Conservation (phyloP, 441 rosid genomes). For the California macrophylla region DNA sequence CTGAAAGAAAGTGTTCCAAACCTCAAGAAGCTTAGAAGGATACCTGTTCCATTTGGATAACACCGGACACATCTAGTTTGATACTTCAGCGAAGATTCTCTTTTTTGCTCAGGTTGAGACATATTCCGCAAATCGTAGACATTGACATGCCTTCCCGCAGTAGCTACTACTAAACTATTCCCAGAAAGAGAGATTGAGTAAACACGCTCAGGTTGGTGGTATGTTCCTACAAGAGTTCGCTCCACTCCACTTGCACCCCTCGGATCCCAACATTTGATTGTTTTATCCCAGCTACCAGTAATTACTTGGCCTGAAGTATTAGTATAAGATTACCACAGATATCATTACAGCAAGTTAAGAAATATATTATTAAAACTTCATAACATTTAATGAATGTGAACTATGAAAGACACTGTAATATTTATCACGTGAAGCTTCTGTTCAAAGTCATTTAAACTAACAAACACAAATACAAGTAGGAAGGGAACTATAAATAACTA, state of each 20-base stretch:
- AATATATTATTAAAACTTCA: not conserved
- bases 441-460: not conserved
- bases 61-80: constrained; percentile 91
- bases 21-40: not conserved
- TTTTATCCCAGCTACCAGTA: constrained; percentile 94
- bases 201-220: constrained; percentile 84
- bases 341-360: not conserved
- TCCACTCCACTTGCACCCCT: constrained; percentile 91
- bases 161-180: constrained; percentile 79
- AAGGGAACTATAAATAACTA: not conserved
- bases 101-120: constrained; percentile 95
- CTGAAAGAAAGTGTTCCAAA: not conserved
- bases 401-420: not conserved
- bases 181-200: constrained; percentile 85
- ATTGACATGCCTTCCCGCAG: constrained; percentile 88
- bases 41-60: constrained; percentile 95
- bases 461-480: not conserved
- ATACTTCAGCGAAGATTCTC: constrained; percentile 90
- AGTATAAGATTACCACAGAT: no score
- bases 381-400: not conserved
- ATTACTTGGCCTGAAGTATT: constrained; percentile 66
- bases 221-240: constrained; percentile 76
- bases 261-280: constrained; percentile 93
- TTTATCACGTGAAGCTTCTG: not conserved
- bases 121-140: constrained; percentile 84